These are phyloP conservation scores for Globisporangium spinosum DNA, from an alignment of 352 stramenopile genomes.

Conservation along the genomic window DNA sequence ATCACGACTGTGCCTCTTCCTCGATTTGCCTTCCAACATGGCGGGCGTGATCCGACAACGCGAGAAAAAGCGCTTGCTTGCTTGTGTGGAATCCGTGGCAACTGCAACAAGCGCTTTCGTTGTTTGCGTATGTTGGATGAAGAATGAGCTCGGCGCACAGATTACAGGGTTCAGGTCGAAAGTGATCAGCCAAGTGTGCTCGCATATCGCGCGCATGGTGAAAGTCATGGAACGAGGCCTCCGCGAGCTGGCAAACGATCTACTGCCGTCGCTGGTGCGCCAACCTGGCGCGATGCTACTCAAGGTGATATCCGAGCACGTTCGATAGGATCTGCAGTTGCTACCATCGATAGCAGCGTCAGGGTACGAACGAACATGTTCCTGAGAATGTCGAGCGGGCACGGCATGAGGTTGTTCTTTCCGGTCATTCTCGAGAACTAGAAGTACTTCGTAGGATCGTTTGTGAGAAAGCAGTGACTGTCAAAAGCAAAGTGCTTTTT, in stretches of 20 bases:
- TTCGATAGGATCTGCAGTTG: constrained; percentile 55
- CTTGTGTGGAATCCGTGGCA: too few relatives aligned
- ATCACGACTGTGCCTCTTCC: not conserved
- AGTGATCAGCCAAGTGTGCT: constrained; percentile 47
- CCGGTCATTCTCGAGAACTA: not conserved
- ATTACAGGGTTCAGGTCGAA: constrained; percentile 46
- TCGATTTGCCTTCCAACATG: not conserved
- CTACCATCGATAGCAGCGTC: too few relatives aligned
- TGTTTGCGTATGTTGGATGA: not conserved
- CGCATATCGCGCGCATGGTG: constrained; percentile 43
- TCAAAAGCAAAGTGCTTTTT: not conserved
- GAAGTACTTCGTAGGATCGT: not conserved
- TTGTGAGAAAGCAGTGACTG: not conserved
- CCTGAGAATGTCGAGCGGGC: too few relatives aligned
- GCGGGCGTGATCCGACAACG: too few relatives aligned
- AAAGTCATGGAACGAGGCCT: constrained; percentile 41
- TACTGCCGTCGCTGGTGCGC: constrained; percentile 50
- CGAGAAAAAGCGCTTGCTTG: too few relatives aligned
- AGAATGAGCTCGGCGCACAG: constrained; percentile 42
- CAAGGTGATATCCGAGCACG: constrained; percentile 44
- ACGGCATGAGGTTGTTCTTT: not conserved
- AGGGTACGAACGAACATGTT: too few relatives aligned
- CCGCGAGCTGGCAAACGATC: constrained; percentile 44
- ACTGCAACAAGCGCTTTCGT: not conserved
- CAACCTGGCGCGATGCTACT: constrained; percentile 49